Evolutionary conservation across 768 basidiomycete genomes (phyloP).

Genomic region (Chiua virens): DNA sequence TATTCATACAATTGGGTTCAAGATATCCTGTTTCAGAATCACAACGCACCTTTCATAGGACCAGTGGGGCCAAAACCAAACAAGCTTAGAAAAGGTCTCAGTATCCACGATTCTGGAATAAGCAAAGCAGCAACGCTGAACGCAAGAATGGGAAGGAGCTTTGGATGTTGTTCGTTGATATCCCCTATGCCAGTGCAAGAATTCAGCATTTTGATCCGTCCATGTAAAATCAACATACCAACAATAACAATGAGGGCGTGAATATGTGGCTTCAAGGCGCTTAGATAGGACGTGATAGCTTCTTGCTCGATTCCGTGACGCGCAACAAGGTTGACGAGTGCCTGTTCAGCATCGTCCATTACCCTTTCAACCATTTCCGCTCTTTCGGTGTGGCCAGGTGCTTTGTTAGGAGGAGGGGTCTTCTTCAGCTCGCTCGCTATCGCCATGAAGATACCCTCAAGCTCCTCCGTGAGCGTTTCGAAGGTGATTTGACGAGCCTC

Average conservation of each 20-base stretch:
- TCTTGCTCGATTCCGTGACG: background rate
- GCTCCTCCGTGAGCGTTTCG: conserved; percentile 7
- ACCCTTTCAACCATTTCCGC: conserved; percentile 1
- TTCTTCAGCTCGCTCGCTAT: conserved; percentile 3
- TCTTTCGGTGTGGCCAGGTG: conserved; percentile 4
- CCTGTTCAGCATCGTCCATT: background rate
- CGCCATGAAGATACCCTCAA: conserved; percentile 7
- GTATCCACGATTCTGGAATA: background rate
- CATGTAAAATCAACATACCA: background rate
- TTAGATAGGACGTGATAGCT: background rate
- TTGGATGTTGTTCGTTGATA: background rate
- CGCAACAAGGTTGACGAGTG: background rate
- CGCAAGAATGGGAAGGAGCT: background rate
- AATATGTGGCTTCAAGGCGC: background rate
- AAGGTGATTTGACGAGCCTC: conserved; percentile 5
- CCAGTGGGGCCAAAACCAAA: background rate
- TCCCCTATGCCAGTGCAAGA: background rate
- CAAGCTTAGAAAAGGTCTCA: background rate
- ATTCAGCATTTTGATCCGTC: too few species aligned
- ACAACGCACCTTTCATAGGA: background rate
- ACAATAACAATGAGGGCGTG: background rate
- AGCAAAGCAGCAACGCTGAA: background rate
- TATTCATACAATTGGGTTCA: background rate
- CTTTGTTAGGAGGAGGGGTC: background rate
- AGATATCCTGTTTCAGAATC: background rate